Base-by-base conservation (phyloP, 2,329 filamentous ascomycete genomes). In the Tympanopsis confertula region DNA sequence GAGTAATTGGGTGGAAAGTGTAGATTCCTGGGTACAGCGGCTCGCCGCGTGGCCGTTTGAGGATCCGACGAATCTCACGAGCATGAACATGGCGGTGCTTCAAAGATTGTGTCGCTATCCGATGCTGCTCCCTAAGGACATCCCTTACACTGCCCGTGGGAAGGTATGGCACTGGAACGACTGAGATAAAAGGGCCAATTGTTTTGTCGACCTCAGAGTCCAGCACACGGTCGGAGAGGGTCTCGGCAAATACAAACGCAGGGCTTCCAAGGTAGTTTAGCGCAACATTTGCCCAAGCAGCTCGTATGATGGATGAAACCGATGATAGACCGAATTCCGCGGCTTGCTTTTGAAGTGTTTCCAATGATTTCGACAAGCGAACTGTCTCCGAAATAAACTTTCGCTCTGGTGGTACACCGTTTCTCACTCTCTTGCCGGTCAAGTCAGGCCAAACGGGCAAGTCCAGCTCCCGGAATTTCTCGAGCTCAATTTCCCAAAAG, bases 81-180 rank as follows among this genome's bases (percentile, higher is more conserved):
- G 38, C 22, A 10, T 35, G 35, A 10, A 40, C 24, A 19, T 28
- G 28, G 12, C 38, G 15, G 17, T 40, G 20, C 14, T 19, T 20
- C 18, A 22, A 18, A 4, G 15, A 20, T 17, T 40, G 33, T 10
- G 13, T 7, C 10, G 35, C 14, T 3, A 40, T 22, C 19, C 26
- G 35, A 15, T 40, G 30, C 20, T 40, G 38, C 19, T 50, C 45
- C 2, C 36, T 18, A 2, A 57, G 36, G 4, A 53, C 38, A 10
- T 54, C 47, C 5, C 49, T 45, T 2, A 40, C 42, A 13, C 43
- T 51, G 15, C 49, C 52, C 20, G 41, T 40, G 2, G 45, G 42
- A n/a, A 45, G 35, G 39, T 56, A 56, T 3, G 55, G 55, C 20
- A 57, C 47, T 13, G 55, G 54, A 1, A 58, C 44, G 13, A 56